A percentile compares a stretch with the other conserved stretches of the same genome.
Evolutionary conservation across 164 flowering plant genomes (phyloP).

Genomic region (Nelumbo lutea): DNA sequence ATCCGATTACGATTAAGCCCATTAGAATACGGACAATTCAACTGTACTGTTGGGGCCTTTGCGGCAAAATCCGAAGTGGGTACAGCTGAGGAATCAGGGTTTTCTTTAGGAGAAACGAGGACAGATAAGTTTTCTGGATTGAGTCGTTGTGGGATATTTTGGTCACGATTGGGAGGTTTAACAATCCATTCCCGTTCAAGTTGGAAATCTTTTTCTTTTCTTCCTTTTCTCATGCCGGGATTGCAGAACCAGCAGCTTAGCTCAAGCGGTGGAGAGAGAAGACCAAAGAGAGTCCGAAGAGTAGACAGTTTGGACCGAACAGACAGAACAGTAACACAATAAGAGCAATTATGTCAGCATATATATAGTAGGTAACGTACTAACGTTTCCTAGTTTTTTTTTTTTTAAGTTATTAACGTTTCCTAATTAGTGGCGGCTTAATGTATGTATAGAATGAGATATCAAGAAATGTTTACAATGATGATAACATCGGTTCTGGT

Average conservation of each 20-base stretch:
- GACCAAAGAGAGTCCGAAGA: no score
- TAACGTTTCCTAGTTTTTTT: no score
- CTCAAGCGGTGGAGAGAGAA: not conserved
- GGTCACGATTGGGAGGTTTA: slow-evolving; percentile 13
- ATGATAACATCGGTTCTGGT: no score
- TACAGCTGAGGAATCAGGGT: not conserved
- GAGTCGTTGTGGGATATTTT: slow-evolving; percentile 1
- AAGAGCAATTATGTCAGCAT: no score
- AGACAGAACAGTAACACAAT: no score
- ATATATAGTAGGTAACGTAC: no score
- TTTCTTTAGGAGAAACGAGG: slow-evolving; percentile 7
- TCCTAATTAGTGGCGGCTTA: no score
- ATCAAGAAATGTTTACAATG: no score
- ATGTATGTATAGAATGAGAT: no score
- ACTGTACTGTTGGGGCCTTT: not conserved
- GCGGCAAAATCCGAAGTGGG: slow-evolving; percentile 7
- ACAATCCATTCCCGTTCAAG: slow-evolving; percentile 16
- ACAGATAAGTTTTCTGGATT: slow-evolving; percentile 1
- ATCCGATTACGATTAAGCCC: slow-evolving; percentile 11
- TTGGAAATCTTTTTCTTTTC: not conserved
- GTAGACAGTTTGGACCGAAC: no score
- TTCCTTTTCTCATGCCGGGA: slow-evolving; percentile 11
- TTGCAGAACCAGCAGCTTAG: not conserved
- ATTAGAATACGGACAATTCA: slow-evolving; percentile 13
- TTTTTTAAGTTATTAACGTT: no score